Conservation (phyloP, 345 rosid genomes). For the Eutrema yunnanense region DNA sequence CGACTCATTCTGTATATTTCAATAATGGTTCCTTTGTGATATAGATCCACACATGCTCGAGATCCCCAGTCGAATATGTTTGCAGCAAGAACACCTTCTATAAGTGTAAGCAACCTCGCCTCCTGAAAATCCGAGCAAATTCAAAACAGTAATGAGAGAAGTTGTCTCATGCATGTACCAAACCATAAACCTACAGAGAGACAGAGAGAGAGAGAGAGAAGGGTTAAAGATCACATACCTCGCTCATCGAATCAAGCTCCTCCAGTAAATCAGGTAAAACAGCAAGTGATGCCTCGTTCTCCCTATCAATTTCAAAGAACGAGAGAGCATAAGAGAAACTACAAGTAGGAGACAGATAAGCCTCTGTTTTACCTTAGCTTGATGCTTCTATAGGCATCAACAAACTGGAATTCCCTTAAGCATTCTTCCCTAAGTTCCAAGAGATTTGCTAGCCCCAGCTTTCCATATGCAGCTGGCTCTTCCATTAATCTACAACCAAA, state of each 20-base stretch:
- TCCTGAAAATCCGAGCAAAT: constrained; percentile 45
- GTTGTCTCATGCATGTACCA: neutral
- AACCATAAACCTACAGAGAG: neutral
- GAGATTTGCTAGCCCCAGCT: constrained; percentile 94
- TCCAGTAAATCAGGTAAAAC: constrained; percentile 80
- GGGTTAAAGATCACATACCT: constrained; percentile 44
- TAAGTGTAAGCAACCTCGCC: constrained; percentile 75
- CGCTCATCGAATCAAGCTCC: constrained; percentile 84
- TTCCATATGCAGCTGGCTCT: constrained; percentile 98
- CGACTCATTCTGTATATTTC: constrained; percentile 99
- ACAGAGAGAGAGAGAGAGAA: constrained; percentile 10
- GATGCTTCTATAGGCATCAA: constrained; percentile 93
- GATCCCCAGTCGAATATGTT: constrained; percentile 99
- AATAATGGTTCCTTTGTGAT: constrained; percentile 95
- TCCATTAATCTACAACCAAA: constrained; percentile 70
- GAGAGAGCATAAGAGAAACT: constrained; percentile 7
- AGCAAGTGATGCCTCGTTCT: constrained; percentile 98
- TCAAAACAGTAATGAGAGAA: neutral
- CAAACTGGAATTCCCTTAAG: constrained; percentile 92
- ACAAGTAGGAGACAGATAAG: neutral
- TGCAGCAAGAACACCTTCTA: constrained; percentile 98
- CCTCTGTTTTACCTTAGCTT: constrained; percentile 63
- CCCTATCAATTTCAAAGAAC: constrained; percentile 43
- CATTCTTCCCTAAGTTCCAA: constrained; percentile 98
- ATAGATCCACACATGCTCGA: constrained; percentile 96